Evolutionary conservation across 495 filamentous ascomycete genomes (phyloP), one percentile per base, ranked within the genome.

Genomic region (Elasticomyces elasticus): DNA sequence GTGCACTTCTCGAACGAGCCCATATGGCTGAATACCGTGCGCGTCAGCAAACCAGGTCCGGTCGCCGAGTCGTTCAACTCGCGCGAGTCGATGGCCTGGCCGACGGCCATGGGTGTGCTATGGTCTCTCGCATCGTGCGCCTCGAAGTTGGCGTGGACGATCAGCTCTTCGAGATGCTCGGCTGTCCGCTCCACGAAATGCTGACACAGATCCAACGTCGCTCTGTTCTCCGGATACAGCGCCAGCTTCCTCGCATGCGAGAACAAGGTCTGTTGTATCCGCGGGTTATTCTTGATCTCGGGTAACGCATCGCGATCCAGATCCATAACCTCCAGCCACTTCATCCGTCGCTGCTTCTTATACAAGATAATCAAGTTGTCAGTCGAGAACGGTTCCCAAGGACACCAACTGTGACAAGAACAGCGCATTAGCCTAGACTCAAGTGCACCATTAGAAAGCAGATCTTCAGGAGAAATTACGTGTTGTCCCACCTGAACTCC

Each of bases 341-440:
- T 66, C 65, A 71, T 59, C 22, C 57, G 51, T 54, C 64, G 66
- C 60, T 71, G 69, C 54, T 69, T 70, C 20, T 60, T 60, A 41
- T 67, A 70, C 2, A 71, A 61, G 33, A 70, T 46, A 9, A 67
- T 30, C 47, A 70, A 52, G 43, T 71, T 71, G 43, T 70, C 69
- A 6, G 64, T 56, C 1, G 58, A 64, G 53, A 71, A 69, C 3
- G 59, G 48, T 22, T 53, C 55, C 69, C 66, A 70, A 9, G 67
- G 66, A 56, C 67, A 63, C 69, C 69, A 71, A 23, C 61, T 59
- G 23, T 41, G 23, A 25, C 26, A 43, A 13, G 22, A n/a, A 6
- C 19, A 38, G 30, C 23, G 12, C 26, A 27, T 54, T 27, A 54
- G 52, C 52, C 42, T 45, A 5, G 25, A 6, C 7, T 19, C 42